Evolutionary conservation across 2,329 filamentous ascomycete genomes (phyloP).

Genomic region (Ascochyta rabiei): DNA sequence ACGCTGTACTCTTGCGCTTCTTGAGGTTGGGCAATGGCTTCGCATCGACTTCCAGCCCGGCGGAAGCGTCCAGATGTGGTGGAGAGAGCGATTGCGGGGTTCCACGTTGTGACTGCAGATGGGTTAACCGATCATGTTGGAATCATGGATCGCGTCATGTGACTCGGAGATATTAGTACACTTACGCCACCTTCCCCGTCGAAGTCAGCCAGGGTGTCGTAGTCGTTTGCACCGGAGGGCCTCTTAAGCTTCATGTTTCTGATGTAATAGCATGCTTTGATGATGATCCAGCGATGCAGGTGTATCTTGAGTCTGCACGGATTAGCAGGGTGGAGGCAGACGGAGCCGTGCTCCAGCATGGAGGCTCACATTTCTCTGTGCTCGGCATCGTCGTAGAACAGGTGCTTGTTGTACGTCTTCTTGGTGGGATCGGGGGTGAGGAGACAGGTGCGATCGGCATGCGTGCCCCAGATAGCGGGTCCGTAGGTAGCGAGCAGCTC

Average conservation of each 20-base stretch:
- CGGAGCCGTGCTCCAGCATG: neutral
- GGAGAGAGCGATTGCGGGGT: conserved; percentile 39
- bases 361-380: conserved; percentile 41
- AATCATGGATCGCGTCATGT: too few relatives aligned
- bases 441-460: conserved; percentile 42
- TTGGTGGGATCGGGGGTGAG: conserved; percentile 40
- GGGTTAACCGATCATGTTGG: conserved; percentile 21
- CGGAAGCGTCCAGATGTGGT: conserved; percentile 25
- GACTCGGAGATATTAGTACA: conserved; percentile 15
- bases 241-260: conserved; percentile 47
- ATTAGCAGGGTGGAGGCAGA: neutral
- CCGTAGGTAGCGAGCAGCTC: conserved; percentile 41
- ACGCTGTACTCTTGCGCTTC: conserved; percentile 45
- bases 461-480: conserved; percentile 43
- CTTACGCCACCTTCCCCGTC: conserved; percentile 35
- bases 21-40: conserved; percentile 30
- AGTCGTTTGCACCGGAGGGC: conserved; percentile 37
- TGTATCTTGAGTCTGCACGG: conserved; percentile 41
- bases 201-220: conserved; percentile 39
- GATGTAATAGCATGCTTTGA: conserved; percentile 49
- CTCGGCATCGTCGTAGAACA: conserved; percentile 41
- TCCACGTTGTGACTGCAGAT: conserved; percentile 35
- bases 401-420: conserved; percentile 44
- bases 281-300: conserved; percentile 48
- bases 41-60: conserved; percentile 30